Evolutionary conservation across 1,284 basidiomycete genomes (phyloP).

Genomic region (Agroathelia rolfsii): DNA sequence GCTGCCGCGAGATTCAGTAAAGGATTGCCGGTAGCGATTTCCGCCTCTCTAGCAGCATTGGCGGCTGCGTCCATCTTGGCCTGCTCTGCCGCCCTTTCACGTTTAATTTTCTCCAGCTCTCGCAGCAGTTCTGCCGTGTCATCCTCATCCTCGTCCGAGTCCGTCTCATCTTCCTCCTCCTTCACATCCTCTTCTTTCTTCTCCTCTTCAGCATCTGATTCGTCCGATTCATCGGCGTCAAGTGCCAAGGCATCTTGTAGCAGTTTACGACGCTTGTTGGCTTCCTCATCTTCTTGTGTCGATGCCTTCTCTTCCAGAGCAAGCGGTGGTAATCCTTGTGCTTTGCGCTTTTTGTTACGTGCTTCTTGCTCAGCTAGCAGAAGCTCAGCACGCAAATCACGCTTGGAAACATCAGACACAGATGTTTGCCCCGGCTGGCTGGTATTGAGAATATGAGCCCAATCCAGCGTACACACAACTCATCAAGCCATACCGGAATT

Average conservation of each 20-base stretch:
- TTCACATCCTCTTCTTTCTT: conserved; percentile 24
- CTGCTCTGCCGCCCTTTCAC: conserved; percentile 89
- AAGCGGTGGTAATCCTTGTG: conserved; percentile 55
- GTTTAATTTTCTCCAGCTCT: conserved; percentile 92
- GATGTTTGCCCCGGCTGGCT: conserved; percentile 84
- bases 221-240: conserved; percentile 79
- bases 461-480: conserved; percentile 7
- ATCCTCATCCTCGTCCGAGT: conserved; percentile 69
- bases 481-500: conserved; percentile 60
- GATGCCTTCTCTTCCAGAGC: conserved; percentile 27
- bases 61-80: conserved; percentile 65
- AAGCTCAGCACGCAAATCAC: conserved; percentile 77
- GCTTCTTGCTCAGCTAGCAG: conserved; percentile 76
- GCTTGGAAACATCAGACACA: conserved; percentile 59
- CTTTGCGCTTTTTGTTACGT: conserved; percentile 81
- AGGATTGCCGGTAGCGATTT: conserved; percentile 81
- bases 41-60: conserved; percentile 64
- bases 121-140: conserved; percentile 88
- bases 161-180: conserved; percentile 41
- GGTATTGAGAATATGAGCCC: conserved; percentile 4
- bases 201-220: conserved; percentile 41
- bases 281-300: conserved; percentile 48
- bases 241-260: conserved; percentile 76
- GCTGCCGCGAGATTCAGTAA: conserved; percentile 84
- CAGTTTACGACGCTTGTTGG: conserved; percentile 69